Conservation (phyloP, 192 early-diverging fungal genomes). For the Coemansia sp. region DNA sequence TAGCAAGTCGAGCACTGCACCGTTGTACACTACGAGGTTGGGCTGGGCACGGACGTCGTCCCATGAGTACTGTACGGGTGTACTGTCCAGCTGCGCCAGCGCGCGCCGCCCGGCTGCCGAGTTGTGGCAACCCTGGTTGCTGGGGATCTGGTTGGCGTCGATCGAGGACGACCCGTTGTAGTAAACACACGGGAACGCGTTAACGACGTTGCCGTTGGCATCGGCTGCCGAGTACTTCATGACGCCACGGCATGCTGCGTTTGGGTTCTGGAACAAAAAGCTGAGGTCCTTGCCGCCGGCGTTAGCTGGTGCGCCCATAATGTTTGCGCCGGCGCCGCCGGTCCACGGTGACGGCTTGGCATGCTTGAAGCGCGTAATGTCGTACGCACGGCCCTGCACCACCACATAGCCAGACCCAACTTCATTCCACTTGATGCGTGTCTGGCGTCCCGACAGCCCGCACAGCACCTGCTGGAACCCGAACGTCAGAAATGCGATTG, state of each 20-base stretch:
- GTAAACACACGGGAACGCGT: constrained; percentile 74
- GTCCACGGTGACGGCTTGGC: constrained; percentile 43
- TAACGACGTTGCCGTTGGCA: constrained; percentile 44
- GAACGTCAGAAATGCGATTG: constrained; percentile 74
- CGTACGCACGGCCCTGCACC: constrained; percentile 58
- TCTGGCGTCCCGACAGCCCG: constrained; percentile 43
- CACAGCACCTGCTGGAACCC: constrained; percentile 73
- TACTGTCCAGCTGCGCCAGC: constrained; percentile 44
- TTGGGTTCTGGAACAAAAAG: constrained; percentile 76
- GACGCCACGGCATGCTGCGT: constrained; percentile 63
- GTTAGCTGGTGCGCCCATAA: constrained; percentile 56
- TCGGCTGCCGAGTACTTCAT: constrained; percentile 35
- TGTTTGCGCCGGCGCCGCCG: constrained; percentile 45
- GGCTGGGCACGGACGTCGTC: constrained; percentile 59
- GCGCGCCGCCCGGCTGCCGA: constrained; percentile 46
- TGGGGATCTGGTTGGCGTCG: constrained; percentile 49
- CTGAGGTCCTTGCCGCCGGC: constrained; percentile 70
- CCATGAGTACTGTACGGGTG: constrained; percentile 67
- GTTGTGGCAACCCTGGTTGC: constrained; percentile 62
- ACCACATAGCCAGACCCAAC: constrained; percentile 57
- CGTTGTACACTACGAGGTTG: constrained; percentile 71
- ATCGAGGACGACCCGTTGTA: constrained; percentile 46
- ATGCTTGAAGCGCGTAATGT: constrained; percentile 61
- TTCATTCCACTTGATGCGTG: constrained; percentile 53
- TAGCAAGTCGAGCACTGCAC: constrained; percentile 70